Conservation (phyloP, 768 basidiomycete genomes). For the Boletus speciosus region DNA sequence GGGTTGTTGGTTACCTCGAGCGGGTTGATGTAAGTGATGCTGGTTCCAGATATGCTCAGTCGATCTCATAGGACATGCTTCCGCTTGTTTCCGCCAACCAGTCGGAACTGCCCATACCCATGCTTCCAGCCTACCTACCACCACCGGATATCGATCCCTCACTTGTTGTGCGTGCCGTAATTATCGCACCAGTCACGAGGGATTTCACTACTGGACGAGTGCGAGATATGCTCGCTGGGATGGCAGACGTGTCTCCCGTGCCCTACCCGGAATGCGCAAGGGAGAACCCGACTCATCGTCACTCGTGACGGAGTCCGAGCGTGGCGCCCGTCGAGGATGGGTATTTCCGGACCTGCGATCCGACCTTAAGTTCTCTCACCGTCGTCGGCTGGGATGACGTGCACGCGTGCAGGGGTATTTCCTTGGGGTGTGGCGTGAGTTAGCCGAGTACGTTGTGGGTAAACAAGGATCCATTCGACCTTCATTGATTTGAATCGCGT, state of each 20-base stretch:
- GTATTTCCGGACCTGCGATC: conserved; percentile 18
- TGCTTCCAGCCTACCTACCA: conserved; percentile 39
- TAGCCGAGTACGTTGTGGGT: conserved; percentile 31
- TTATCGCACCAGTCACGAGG: conserved; percentile 40
- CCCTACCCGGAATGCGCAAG: conserved; percentile 20
- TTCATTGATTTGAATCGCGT: conserved; percentile 14
- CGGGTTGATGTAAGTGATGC: conserved; percentile 37
- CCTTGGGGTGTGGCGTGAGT: conserved; percentile 16
- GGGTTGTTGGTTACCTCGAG: conserved; percentile 61
- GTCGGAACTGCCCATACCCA: conserved; percentile 41
- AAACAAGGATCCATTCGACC: conserved; percentile 7
- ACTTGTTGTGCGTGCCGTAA: conserved; percentile 52
- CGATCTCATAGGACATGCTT: conserved; percentile 16
- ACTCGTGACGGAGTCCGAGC: not conserved
- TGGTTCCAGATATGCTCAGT: conserved; percentile 2
- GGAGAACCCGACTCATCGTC: not conserved
- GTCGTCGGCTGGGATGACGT: conserved; percentile 19
- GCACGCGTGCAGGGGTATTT: conserved; percentile 13
- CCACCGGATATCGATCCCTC: conserved; percentile 40
- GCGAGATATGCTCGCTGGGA: conserved; percentile 19
- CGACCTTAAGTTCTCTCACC: conserved; percentile 10
- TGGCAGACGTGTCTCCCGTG: conserved; percentile 19
- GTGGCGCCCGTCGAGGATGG: not conserved
- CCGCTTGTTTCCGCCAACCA: conserved; percentile 20
- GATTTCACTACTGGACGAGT: conserved; percentile 41